Percentiles rank a stretch among this genome's conserved stretches.
phyloP scores from a whole-genome alignment of 495 filamentous ascomycete genomes.

The Penicillium silybi region DNA sequence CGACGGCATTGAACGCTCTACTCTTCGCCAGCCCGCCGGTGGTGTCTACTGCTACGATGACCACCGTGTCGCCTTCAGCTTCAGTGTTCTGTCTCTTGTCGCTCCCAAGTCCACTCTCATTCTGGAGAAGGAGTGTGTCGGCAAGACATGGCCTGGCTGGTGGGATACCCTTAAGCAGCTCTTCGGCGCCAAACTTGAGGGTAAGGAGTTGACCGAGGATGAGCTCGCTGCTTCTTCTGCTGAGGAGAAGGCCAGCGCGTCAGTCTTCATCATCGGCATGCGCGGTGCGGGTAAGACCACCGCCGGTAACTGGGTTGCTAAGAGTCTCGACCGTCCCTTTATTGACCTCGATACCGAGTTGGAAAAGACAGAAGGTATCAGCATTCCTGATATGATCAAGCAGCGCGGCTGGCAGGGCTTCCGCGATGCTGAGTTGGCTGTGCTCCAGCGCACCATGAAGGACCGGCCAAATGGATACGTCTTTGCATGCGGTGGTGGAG shows the following conservation, averaged over 20 bases:
- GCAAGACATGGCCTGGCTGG: conserved; percentile 99
- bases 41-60: conserved; percentile 95
- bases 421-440: conserved; percentile 69
- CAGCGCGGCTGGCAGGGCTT: conserved; percentile 84
- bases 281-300: conserved; percentile 96
- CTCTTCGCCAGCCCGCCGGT: conserved; percentile 56
- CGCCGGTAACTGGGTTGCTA: conserved; percentile 76
- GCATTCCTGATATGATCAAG: conserved; percentile 82
- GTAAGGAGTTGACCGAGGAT: conserved; percentile 57
- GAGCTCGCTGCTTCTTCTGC: conserved; percentile 21
- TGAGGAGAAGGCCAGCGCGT: conserved; percentile 44
- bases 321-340: conserved; percentile 69
- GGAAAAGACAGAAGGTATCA: conserved; percentile 64
- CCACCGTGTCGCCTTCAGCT: conserved; percentile 97
- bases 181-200: conserved; percentile 71
- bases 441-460: conserved; percentile 67
- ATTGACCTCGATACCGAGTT: conserved; percentile 86
- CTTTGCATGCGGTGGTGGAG: conserved; percentile 89
- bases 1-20: conserved; percentile 59
- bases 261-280: conserved; percentile 96
- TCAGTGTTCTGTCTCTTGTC: conserved; percentile 79
- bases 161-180: conserved; percentile 81
- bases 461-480: conserved; percentile 73
- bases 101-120: conserved; percentile 75
- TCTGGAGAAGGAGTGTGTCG: conserved; percentile 84